These are phyloP conservation scores for Sphagnum tenellum DNA, from an alignment of 225 moss, liverwort and hornwort genomes.

Conservation along the genomic window DNA sequence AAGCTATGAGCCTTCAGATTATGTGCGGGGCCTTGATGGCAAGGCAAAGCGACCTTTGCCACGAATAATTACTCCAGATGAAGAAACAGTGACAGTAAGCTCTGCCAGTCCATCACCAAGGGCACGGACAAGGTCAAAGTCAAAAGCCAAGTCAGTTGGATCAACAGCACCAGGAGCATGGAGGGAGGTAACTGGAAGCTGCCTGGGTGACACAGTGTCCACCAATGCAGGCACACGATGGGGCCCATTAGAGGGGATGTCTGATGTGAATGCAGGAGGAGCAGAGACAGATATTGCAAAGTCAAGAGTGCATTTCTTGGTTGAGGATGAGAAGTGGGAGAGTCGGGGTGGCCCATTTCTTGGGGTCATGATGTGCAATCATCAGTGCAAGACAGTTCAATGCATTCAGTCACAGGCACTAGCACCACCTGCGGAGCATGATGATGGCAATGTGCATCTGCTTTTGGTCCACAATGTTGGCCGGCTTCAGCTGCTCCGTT, in stretches of 20 bases:
- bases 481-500: constrained; percentile 57
- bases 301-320: constrained; percentile 14
- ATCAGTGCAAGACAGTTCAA: constrained; percentile 61
- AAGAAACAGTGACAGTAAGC: constrained; percentile 34
- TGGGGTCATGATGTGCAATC: constrained; percentile 68
- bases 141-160: constrained; percentile 39
- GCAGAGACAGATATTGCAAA: constrained; percentile 16
- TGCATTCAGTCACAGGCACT: constrained; percentile 51
- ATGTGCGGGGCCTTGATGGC: constrained; percentile 53
- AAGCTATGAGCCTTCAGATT: constrained; percentile 46
- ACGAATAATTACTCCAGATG: constrained; percentile 30
- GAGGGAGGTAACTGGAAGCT: too few species aligned
- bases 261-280: constrained; percentile 6
- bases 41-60: constrained; percentile 42
- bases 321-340: constrained; percentile 42
- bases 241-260: constrained; percentile 45
- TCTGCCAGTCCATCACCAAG: constrained; percentile 40
- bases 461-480: constrained; percentile 53
- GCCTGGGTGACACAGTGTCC: too few species aligned
- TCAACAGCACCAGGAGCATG: constrained; percentile 32
- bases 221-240: background rate
- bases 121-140: constrained; percentile 41
- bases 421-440: constrained; percentile 54
- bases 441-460: constrained; percentile 51
- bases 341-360: constrained; percentile 51